Evolutionary conservation across 2,329 filamentous ascomycete genomes (phyloP).

Genomic region (Fusarium tjaetaba): DNA sequence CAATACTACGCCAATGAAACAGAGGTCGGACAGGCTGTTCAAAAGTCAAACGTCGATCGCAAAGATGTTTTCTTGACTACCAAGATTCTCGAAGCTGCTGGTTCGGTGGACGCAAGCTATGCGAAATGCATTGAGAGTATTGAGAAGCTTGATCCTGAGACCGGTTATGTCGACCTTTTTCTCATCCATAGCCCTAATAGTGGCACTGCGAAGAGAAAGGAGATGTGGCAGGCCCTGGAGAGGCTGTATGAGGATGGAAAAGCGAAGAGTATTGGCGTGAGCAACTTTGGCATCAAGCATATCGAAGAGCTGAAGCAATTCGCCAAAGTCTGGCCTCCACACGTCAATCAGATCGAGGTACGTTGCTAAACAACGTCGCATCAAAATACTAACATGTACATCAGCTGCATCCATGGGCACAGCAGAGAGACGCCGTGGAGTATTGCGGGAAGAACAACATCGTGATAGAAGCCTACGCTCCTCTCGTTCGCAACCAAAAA

Average conservation of each 20-base stretch:
- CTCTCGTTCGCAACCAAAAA: slow-evolving; percentile 47
- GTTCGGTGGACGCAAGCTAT: slow-evolving; percentile 68
- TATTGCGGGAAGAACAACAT: slow-evolving; percentile 83
- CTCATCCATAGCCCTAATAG: slow-evolving; percentile 72
- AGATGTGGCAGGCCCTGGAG: slow-evolving; percentile 75
- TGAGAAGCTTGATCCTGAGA: slow-evolving; percentile 62
- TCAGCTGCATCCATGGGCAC: slow-evolving; percentile 75
- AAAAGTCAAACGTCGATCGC: slow-evolving; percentile 55
- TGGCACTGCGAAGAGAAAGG: slow-evolving; percentile 64
- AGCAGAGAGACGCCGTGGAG: slow-evolving; percentile 52
- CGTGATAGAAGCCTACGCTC: slow-evolving; percentile 51
- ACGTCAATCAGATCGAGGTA: slow-evolving; percentile 77
- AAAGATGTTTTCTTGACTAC: slow-evolving; percentile 64
- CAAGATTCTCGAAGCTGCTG: slow-evolving; percentile 56
- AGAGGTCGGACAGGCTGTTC: slow-evolving; percentile 60
- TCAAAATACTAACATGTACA: slow-evolving; percentile 60
- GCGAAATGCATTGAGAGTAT: slow-evolving; percentile 69
- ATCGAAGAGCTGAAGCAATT: slow-evolving; percentile 73
- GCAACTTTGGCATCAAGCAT: slow-evolving; percentile 74
- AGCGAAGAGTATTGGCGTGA: slow-evolving; percentile 73
- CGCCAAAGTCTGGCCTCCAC: slow-evolving; percentile 72
- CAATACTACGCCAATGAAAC: slow-evolving; percentile 50
- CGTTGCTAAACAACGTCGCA: slow-evolving; percentile 15
- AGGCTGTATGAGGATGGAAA: slow-evolving; percentile 67
- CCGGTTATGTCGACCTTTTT: slow-evolving; percentile 75